Percentiles rank a stretch among this genome's conserved stretches.
These are phyloP conservation scores for Sonneratia caseolaris DNA, from an alignment of 345 rosid genomes.

Conservation along the genomic window DNA sequence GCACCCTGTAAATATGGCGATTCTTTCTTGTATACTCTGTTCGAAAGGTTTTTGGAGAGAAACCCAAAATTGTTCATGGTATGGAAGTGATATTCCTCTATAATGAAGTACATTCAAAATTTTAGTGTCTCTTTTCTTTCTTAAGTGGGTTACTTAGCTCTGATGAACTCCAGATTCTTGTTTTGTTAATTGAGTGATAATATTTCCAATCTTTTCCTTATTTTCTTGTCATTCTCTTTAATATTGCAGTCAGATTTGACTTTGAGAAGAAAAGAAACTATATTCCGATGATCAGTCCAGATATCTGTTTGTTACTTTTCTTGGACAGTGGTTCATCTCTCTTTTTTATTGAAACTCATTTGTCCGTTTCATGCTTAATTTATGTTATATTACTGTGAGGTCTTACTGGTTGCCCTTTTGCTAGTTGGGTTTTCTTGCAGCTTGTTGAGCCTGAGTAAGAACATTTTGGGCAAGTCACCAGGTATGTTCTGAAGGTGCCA, in stretches of 20 bases:
- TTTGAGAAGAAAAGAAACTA: neutral
- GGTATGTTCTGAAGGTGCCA: neutral
- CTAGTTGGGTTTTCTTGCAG: neutral
- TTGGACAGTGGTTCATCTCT: neutral
- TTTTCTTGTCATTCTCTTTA: neutral
- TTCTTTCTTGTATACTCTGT: neutral
- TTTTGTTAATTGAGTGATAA: neutral
- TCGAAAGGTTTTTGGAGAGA: neutral
- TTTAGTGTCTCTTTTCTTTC: neutral
- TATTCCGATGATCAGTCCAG: neutral
- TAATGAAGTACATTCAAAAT: neutral
- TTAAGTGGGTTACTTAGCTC: neutral
- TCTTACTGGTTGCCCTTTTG: neutral
- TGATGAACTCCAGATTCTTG: neutral
- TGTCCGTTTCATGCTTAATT: neutral
- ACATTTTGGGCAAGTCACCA: neutral
- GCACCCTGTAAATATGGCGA: constrained; percentile 5
- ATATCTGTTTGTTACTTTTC: neutral
- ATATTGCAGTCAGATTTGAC: neutral
- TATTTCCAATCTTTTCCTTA: neutral
- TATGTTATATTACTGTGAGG: neutral
- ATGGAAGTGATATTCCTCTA: neutral
- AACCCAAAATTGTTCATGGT: neutral
- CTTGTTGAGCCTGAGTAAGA: no score
- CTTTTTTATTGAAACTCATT: neutral